Evolutionary conservation across 2,329 filamentous ascomycete species (phyloP).

Genomic region (Zasmidium angulare): DNA sequence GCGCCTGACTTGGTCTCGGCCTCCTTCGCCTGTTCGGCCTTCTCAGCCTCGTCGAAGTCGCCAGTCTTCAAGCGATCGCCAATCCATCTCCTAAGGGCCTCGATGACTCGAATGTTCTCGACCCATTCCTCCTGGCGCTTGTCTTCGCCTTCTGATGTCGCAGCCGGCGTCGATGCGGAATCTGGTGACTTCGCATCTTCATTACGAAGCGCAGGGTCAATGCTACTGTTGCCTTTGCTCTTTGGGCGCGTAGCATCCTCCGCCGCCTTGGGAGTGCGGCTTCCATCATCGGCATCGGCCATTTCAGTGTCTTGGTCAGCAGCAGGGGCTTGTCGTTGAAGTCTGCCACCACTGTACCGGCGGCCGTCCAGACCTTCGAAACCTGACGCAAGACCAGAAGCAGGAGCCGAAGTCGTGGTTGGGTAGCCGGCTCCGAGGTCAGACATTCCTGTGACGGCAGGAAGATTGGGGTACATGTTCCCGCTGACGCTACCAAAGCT

Average conservation of each 20-base stretch:
- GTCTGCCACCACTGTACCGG: conserved; percentile 60
- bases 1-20: conserved; percentile 15
- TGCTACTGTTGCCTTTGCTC: conserved; percentile 34
- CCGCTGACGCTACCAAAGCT: conserved; percentile 55
- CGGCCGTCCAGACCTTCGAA: conserved; percentile 62
- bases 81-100: conserved; percentile 59
- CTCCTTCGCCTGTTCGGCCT: conserved; percentile 2
- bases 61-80: conserved; percentile 55
- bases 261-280: conserved; percentile 35
- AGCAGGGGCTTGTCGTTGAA: conserved; percentile 54
- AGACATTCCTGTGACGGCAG: conserved; percentile 66
- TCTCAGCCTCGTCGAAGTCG: conserved; percentile 45
- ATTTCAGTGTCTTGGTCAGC: conserved; percentile 40
- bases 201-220: conserved; percentile 39
- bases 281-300: conserved; percentile 43
- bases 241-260: conserved; percentile 29
- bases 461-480: conserved; percentile 73
- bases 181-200: conserved; percentile 31
- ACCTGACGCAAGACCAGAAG: conserved; percentile 67
- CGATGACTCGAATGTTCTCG: conserved; percentile 64
- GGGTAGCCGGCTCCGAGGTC: conserved; percentile 58
- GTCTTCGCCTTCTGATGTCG: conserved; percentile 41
- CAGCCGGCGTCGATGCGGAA: conserved; percentile 28
- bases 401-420: conserved; percentile 64
- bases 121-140: conserved; percentile 57